Evolutionary conservation across 2,329 filamentous ascomycete species (phyloP), one percentile per base, ranked within the genome.

Genomic region (Keithomyces neogunnii): DNA sequence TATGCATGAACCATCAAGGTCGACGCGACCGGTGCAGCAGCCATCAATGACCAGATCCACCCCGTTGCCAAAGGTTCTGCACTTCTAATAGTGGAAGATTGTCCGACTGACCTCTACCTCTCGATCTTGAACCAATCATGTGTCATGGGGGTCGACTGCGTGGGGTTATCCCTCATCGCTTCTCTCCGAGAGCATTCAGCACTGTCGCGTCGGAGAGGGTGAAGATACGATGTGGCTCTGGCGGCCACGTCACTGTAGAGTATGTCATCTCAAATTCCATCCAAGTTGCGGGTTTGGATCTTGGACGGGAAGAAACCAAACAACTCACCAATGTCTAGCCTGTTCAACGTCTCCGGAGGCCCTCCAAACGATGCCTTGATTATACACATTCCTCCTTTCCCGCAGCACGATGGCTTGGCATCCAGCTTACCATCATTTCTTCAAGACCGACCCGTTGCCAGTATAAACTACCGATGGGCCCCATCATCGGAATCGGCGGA

Each of bases 391-490:
- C 81, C 81, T 5, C 69, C 77, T 0, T 72, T 70, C 45, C 67
- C 75, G 10, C 62, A 65, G 33, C 53, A 53, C 6, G 53, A 65
- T 48, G 54, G 57, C 6, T 53, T 59, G 2, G 55, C 57, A 10
- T 51, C 58, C 8, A 52, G 65, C 33, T 56, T 77, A 29, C 72
- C 76, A 31, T 57, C 56, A 8, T 76, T 75, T 52, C 64, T 74
- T 33, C 66, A 61, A 10, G 63, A 63, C 11, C 69, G 68, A 36
- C 72, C 79, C 2, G 71, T 78, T 0, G 79, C 74, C 5, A 73
- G 73, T 51, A 78, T 85, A 60, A 77, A 82, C 60, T 85, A 84
- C 62, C 72, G 81, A 13, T 85, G 82, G 81, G 62, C 62, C 6
- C 63, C 53, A 3, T 55, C 54, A 19, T 59, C 40, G 58, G 57